Conservation (phyloP, 176 grass and related monocot genomes). For the Triticum timopheevii region DNA sequence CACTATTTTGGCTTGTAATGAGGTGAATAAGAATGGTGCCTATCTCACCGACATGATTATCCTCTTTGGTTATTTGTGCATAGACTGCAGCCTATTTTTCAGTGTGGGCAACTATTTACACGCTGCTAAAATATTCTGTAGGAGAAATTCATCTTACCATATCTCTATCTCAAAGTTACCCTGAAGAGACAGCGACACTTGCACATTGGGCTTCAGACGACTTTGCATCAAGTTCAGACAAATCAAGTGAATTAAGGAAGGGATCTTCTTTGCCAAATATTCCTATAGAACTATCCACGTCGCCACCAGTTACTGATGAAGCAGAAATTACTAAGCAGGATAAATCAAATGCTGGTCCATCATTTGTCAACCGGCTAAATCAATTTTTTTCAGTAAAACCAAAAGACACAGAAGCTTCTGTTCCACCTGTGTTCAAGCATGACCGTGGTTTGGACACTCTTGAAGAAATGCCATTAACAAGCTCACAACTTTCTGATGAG, state of each 20-base stretch:
- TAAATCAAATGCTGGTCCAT: conserved; percentile 35
- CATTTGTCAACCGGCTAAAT: conserved; percentile 58
- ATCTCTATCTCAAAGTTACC: conserved; percentile 56
- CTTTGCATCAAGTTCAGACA: conserved; percentile 77
- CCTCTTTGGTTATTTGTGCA: background rate
- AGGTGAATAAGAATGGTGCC: too few relatives aligned
- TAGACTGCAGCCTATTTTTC: background rate
- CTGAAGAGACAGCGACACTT: conserved; percentile 40
- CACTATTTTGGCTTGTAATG: too few relatives aligned
- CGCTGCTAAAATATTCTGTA: conserved; percentile 24
- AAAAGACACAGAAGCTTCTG: conserved; percentile 40
- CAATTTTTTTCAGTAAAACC: conserved; percentile 61
- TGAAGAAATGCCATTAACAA: conserved; percentile 23
- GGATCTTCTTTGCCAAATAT: conserved; percentile 42
- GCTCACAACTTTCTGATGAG: conserved; percentile 25
- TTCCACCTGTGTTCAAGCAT: conserved; percentile 20
- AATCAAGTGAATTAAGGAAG: conserved; percentile 67
- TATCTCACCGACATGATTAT: background rate
- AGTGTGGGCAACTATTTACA: background rate
- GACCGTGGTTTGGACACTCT: conserved; percentile 18
- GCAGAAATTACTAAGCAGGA: conserved; percentile 49
- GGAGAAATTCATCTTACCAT: conserved; percentile 71
- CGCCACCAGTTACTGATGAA: conserved; percentile 25
- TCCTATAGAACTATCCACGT: conserved; percentile 27
- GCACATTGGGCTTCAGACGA: conserved; percentile 57